Evolutionary conservation across 371 early-diverging fungal species (phyloP).

Genomic region (Mortierella sp.): DNA sequence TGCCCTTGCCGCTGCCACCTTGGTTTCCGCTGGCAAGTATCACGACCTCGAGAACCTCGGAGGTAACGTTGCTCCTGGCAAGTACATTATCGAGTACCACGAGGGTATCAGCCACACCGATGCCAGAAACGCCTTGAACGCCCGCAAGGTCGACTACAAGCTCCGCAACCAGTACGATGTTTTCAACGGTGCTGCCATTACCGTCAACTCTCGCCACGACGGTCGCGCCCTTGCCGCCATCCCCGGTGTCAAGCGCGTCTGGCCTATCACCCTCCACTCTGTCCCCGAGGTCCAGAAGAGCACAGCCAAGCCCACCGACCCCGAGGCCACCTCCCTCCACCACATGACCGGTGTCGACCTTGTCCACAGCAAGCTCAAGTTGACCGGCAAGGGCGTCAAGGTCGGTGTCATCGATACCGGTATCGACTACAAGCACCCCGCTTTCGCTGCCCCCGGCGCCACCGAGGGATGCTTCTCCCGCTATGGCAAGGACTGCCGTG

Average conservation of each 20-base stretch:
- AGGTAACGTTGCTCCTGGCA: slow-evolving; percentile 25
- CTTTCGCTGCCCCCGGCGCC: slow-evolving; percentile 56
- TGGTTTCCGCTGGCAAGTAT: slow-evolving; percentile 53
- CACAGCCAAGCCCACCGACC: slow-evolving; percentile 34
- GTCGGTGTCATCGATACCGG: slow-evolving; percentile 82
- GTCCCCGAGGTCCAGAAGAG: slow-evolving; percentile 33
- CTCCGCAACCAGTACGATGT: slow-evolving; percentile 48
- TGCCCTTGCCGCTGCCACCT: slow-evolving; percentile 44
- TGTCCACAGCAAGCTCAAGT: slow-evolving; percentile 62
- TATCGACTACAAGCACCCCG: slow-evolving; percentile 69
- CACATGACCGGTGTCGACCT: slow-evolving; percentile 71
- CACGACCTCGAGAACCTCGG: slow-evolving; percentile 13
- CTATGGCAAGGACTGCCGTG: slow-evolving; percentile 53
- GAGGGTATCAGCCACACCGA: slow-evolving; percentile 19
- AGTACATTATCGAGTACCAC: slow-evolving; percentile 49
- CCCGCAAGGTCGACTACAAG: slow-evolving; percentile 38
- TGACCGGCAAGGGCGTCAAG: slow-evolving; percentile 73
- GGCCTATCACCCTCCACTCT: slow-evolving; percentile 43
- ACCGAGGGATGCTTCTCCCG: slow-evolving; percentile 60
- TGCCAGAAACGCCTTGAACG: slow-evolving; percentile 40
- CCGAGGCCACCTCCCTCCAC: slow-evolving; percentile 52
- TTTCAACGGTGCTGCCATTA: slow-evolving; percentile 55
- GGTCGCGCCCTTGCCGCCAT: slow-evolving; percentile 31
- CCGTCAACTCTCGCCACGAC: slow-evolving; percentile 42
- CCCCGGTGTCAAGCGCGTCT: slow-evolving; percentile 58